phyloP scores from a whole-genome alignment of 2,329 filamentous ascomycete genomes.

The Eutypella sp. region DNA sequence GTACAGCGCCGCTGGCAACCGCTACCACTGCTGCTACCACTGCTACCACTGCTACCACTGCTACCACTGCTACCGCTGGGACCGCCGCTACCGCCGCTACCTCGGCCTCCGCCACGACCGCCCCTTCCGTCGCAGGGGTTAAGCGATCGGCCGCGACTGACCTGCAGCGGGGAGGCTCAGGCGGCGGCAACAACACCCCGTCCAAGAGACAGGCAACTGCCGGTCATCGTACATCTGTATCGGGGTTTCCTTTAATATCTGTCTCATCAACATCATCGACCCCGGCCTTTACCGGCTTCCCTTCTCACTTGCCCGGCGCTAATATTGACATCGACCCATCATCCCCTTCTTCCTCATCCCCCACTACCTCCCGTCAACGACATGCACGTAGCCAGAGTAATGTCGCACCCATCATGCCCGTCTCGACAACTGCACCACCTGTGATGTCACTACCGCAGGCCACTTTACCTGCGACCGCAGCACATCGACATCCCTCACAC shows the following conservation, averaged over 20 bases:
- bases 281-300: constrained; percentile 3
- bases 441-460: constrained; percentile 1
- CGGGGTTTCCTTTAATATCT: constrained; percentile 7
- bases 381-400: constrained; percentile 3
- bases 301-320: constrained; percentile 2
- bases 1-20: constrained; percentile 20
- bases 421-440: neutral
- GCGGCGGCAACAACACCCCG: constrained; percentile 18
- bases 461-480: neutral
- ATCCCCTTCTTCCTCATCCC: constrained; percentile 9
- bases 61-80: constrained; percentile 4
- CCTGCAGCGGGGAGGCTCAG: constrained; percentile 29
- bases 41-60: constrained; percentile 11
- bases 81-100: constrained; percentile 18
- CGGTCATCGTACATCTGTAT: constrained; percentile 1
- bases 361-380: constrained; percentile 1
- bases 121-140: constrained; percentile 13
- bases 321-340: no score
- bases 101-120: constrained; percentile 8
- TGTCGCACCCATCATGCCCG: neutral
- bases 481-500: constrained; percentile 1
- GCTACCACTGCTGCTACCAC: constrained; percentile 16
- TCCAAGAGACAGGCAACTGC: constrained; percentile 28
- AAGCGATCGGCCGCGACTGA: constrained; percentile 31
- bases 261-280: neutral